phyloP scores from a whole-genome alignment of 2,329 filamentous ascomycete species.

The Botrytis tulipae region DNA sequence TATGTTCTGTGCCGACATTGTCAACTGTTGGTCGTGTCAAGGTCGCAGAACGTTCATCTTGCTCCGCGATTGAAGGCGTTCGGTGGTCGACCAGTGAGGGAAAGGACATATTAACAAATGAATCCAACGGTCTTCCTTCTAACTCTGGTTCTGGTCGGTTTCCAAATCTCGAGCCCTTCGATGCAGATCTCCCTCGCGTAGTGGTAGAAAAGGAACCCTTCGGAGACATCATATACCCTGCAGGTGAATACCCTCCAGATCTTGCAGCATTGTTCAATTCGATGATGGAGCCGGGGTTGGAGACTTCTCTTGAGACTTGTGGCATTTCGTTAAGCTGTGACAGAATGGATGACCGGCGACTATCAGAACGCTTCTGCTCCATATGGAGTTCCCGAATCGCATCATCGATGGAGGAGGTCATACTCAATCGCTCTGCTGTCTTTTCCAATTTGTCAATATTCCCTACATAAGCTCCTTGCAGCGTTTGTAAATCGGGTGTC shows the following conservation, averaged over 20 bases:
- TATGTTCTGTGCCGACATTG: slow-evolving; percentile 22
- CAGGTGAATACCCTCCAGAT: slow-evolving; percentile 68
- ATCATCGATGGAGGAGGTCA: slow-evolving; percentile 71
- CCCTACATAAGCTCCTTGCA: slow-evolving; percentile 59
- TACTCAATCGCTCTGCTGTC: slow-evolving; percentile 71
- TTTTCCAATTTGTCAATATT: slow-evolving; percentile 75
- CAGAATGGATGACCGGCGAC: slow-evolving; percentile 61
- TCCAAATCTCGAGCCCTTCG: slow-evolving; percentile 47
- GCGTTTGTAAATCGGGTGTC: slow-evolving; percentile 59
- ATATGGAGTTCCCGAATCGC: slow-evolving; percentile 72
- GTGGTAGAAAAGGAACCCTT: slow-evolving; percentile 52
- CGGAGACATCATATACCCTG: slow-evolving; percentile 66
- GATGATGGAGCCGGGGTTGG: slow-evolving; percentile 59
- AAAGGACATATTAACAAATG: slow-evolving; percentile 33
- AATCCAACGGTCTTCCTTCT: slow-evolving; percentile 39
- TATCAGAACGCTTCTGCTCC: slow-evolving; percentile 69
- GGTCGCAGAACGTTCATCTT: slow-evolving; percentile 33
- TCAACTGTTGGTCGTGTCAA: slow-evolving; percentile 31
- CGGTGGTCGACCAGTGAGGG: slow-evolving; percentile 29
- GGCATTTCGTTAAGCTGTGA: slow-evolving; percentile 41
- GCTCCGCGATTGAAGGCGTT: slow-evolving; percentile 33
- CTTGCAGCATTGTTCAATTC: slow-evolving; percentile 66
- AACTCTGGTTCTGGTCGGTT: slow-evolving; percentile 38
- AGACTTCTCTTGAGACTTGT: slow-evolving; percentile 44
- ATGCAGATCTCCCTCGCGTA: slow-evolving; percentile 54